Conservation (phyloP, 2,329 filamentous ascomycete genomes). For the Onygena corvina region DNA sequence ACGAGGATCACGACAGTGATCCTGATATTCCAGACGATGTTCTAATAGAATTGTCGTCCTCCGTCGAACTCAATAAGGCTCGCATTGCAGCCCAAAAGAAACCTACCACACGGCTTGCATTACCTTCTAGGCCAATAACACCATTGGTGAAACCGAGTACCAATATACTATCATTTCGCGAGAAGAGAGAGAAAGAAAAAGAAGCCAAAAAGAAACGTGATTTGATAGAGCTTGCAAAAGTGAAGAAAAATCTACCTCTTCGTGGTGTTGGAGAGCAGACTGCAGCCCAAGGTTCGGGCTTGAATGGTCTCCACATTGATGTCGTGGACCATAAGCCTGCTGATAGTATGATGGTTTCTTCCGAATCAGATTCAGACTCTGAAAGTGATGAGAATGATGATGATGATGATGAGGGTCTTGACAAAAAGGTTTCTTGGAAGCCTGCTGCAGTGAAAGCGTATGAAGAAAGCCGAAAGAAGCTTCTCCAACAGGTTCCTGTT, state of each 20-base stretch:
- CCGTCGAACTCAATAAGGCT: slow-evolving; percentile 33
- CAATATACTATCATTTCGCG: slow-evolving; percentile 50
- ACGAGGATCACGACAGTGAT: slow-evolving; percentile 36
- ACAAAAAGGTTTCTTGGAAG: slow-evolving; percentile 28
- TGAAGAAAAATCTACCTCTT: slow-evolving; percentile 45
- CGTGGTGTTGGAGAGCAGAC: slow-evolving; percentile 44
- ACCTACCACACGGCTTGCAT: slow-evolving; percentile 12
- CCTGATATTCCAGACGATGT: slow-evolving; percentile 31
- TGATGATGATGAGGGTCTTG: slow-evolving; percentile 45
- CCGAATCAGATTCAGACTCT: slow-evolving; percentile 50
- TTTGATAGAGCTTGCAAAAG: slow-evolving; percentile 56
- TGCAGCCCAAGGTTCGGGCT: slow-evolving; percentile 65
- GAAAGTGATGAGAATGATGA: slow-evolving; percentile 67
- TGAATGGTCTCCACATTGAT: slow-evolving; percentile 57
- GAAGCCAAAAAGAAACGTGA: slow-evolving; percentile 64
- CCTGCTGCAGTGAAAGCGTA: slow-evolving; percentile 35
- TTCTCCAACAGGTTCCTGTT: slow-evolving; percentile 56
- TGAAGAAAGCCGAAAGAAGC: slow-evolving; percentile 35
- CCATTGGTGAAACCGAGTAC: slow-evolving; percentile 20
- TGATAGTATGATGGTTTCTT: slow-evolving; percentile 81
- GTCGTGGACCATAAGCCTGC: slow-evolving; percentile 66
- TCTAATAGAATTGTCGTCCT: slow-evolving; percentile 31
- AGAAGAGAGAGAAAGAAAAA: slow-evolving; percentile 61
- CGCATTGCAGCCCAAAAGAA: slow-evolving; percentile 17
- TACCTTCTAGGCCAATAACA: slow-evolving; percentile 9